Evolutionary conservation across 371 early-diverging fungal genomes (phyloP).

Genomic region (Mucor irregularis): DNA sequence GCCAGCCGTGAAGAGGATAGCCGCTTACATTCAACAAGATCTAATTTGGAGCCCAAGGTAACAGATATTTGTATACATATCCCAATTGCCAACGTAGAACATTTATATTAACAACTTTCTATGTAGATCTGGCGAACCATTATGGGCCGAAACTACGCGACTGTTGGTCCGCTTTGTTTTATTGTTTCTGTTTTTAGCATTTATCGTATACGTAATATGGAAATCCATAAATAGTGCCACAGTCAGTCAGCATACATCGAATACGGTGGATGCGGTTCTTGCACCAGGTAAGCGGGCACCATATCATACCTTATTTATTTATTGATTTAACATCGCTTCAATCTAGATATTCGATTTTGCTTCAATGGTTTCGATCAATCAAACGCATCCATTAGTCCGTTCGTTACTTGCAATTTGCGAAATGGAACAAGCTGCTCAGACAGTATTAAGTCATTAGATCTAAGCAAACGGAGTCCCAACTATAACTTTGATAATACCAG

Average conservation of each 20-base stretch:
- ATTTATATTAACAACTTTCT: too few relatives aligned
- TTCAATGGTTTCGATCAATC: conserved; percentile 23
- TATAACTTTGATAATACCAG: not conserved
- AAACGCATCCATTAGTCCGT: not conserved
- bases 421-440: conserved; percentile 1
- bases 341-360: conserved; percentile 40
- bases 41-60: conserved; percentile 36
- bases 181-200: conserved; percentile 11
- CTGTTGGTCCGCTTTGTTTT: conserved; percentile 21
- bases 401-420: not conserved
- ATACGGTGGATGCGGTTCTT: not conserved
- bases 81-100: too few relatives aligned
- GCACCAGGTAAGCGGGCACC: conserved; percentile 36
- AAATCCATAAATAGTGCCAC: conserved; percentile 17
- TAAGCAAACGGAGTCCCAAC: not conserved
- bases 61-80: not conserved
- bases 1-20: not conserved
- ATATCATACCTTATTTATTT: too few relatives aligned
- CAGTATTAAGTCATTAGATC: not conserved
- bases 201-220: conserved; percentile 8
- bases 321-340: too few relatives aligned
- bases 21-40: conserved; percentile 24
- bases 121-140: conserved; percentile 37
- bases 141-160: conserved; percentile 36
- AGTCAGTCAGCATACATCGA: conserved; percentile 15